phyloP scores from a whole-genome alignment of 495 filamentous ascomycete species.

The Astrothelium subdiscretum region DNA sequence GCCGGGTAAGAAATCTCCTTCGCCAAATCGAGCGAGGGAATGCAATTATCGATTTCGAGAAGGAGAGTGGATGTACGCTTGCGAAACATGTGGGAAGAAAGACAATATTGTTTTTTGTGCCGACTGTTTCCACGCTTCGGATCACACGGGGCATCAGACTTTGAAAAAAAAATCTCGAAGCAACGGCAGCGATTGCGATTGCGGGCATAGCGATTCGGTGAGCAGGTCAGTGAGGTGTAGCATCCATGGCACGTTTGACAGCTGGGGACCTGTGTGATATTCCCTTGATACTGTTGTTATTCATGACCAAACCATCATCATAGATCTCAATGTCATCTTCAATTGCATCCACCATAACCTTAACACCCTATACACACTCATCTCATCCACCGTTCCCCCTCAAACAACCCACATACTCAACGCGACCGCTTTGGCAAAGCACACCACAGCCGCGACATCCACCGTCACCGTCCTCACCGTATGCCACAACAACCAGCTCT shows the following conservation, averaged over 20 bases:
- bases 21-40: neutral
- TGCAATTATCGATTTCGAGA: neutral
- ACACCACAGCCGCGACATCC: constrained; percentile 13
- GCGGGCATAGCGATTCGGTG: neutral
- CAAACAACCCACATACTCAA: constrained; percentile 15
- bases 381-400: neutral
- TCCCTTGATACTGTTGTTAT: neutral
- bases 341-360: too few relatives aligned
- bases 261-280: neutral
- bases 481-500: constrained; percentile 12
- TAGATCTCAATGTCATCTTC: too few relatives aligned
- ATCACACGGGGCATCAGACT: neutral
- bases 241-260: neutral
- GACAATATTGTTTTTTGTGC: neutral
- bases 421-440: constrained; percentile 14
- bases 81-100: neutral
- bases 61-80: neutral
- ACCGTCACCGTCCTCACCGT: constrained; percentile 9
- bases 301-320: neutral
- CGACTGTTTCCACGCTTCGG: neutral
- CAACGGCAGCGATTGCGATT: neutral
- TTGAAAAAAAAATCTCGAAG: neutral
- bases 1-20: neutral
- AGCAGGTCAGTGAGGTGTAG: neutral
- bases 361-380: neutral